Base-by-base conservation (phyloP, 768 basidiomycete genomes). In the Boletus eberwhitei region DNA sequence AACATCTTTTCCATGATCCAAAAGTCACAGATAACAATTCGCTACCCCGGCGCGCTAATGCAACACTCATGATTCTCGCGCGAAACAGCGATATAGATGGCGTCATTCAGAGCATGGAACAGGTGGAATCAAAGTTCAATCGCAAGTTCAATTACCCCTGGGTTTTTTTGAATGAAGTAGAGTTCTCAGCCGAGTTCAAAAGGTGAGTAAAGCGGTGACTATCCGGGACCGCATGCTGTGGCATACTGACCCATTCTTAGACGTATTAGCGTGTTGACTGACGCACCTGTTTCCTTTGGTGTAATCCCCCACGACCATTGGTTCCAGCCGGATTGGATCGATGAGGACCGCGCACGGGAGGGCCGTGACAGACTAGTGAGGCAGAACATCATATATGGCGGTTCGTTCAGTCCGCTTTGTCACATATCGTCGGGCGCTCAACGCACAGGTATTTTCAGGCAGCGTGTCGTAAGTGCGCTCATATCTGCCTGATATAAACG, bases 311-410 rank as follows among this genome's bases (percentile, higher is more conserved):
- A 66, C 22, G 77, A 82, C 3, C 77, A 87, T 49, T 90, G 88
- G 88, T 71, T 74, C 57, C 88, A 90, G 65, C 88, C 88, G 0
- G 77, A 77, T 34, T 87, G 80, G 82, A 82, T 91, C 43, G 86
- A 91, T 59, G 87, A 90, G 61, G 76, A 77, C 12, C 75, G 76
- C 41, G 89, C 88, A 1, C 70, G 67, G 2, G 74, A 75, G 17
- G 77, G 76, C 13, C 73, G 86, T 34, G 71, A 79, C 38, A 74
- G 76, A 52, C 79, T 90, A 78, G 75, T 70, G 5, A 59, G 56
- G 36, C 69, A 77, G 47, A 72, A 75, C 38, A 73, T 83, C 49
- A 78, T 80, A 40, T 81, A 81, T 56, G 81, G 75, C 45, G 77
- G 79, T 77, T 48, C 54, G 70, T 75, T 36, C 24, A 49, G 26